Base-by-base conservation (phyloP, 192 early-diverging fungal species). In the Podila verticillata region DNA sequence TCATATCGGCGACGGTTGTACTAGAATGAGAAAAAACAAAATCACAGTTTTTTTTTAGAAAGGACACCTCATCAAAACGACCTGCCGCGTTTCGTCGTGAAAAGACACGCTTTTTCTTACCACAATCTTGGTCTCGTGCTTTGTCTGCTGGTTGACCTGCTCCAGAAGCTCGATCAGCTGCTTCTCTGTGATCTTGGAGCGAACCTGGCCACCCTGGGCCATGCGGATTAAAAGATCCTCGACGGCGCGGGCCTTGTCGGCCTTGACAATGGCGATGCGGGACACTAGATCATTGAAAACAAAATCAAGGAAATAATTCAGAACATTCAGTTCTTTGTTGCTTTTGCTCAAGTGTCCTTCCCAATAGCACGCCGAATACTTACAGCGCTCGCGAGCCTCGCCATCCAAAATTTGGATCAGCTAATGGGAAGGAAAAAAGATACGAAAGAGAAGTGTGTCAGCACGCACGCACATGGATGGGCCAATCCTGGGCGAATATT, bases 211-310 rank as follows among this genome's bases (percentile, higher is more conserved):
- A 28, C 87, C 83, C 77, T 91, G 91, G 5, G 93, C 95, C 97
- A 97, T 98, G 31, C 93, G 89, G 67, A 98, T 90, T 59, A 98
- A 86, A 71, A 96, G 86, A 64, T 95, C 95, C 72, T 98, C 95
- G 17, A 98, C 94, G 12, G 91, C 92, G 12, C 94, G 89, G 2
- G 95, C 96, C 82, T 94, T 93, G 13, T 96, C 94, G 1, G 89
- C 87, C 78, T 96, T 97, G 12, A 98, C 97, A 67, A 98, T 93
- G 17, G 91, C 89, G 64, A 97, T 97, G 24, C 95, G 90, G n/a
- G 91, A 90, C 82, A 97, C 93, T 93, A 72, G 31, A 19, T 39
- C 13, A 34, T n/a, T n/a, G n/a, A n/a, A n/a, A n/a, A n/a, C n/a
- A n/a, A n/a, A n/a, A n/a, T n/a, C n/a, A n/a, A n/a, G n/a, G n/a